Conservation (phyloP, 805 yeast genomes). For the Kluyveromyces nonfermentans region DNA sequence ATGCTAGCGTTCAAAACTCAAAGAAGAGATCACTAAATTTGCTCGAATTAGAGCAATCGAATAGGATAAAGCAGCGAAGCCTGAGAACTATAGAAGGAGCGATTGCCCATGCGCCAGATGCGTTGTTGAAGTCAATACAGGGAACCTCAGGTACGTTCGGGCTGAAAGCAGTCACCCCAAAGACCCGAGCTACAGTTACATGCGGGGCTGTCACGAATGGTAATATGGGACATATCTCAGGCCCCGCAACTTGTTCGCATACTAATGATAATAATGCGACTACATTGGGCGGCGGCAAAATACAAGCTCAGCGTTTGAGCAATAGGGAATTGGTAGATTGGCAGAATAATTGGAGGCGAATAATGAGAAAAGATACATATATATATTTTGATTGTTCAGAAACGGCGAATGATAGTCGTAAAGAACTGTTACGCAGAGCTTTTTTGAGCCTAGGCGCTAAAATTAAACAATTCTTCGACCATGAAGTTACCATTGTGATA, state of each 20-base stretch:
- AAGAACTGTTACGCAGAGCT: conserved; percentile 23
- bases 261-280: background rate
- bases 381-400: conserved; percentile 52
- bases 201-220: background rate
- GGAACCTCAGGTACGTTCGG: conserved; percentile 6
- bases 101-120: conserved; percentile 16
- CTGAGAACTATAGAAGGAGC: conserved; percentile 31
- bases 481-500: conserved; percentile 65
- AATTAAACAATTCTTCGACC: conserved; percentile 50
- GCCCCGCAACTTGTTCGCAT: background rate
- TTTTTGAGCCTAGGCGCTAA: conserved; percentile 42
- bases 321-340: conserved; percentile 40
- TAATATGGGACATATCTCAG: background rate
- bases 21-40: conserved; percentile 23
- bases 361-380: conserved; percentile 44
- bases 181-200: conserved; percentile 1
- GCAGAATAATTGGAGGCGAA: conserved; percentile 57
- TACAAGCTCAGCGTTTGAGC: conserved; percentile 1
- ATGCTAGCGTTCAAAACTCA: conserved; percentile 5
- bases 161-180: conserved; percentile 1
- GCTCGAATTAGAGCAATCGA: conserved; percentile 11
- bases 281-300: background rate
- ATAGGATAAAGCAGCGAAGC: conserved; percentile 15
- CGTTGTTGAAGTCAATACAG: conserved; percentile 10
- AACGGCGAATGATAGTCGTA: conserved; percentile 22